Evolutionary conservation across 352 stramenopile species (phyloP), one percentile per base, ranked within the genome.

Genomic region (Globisporangium yorkense): DNA sequence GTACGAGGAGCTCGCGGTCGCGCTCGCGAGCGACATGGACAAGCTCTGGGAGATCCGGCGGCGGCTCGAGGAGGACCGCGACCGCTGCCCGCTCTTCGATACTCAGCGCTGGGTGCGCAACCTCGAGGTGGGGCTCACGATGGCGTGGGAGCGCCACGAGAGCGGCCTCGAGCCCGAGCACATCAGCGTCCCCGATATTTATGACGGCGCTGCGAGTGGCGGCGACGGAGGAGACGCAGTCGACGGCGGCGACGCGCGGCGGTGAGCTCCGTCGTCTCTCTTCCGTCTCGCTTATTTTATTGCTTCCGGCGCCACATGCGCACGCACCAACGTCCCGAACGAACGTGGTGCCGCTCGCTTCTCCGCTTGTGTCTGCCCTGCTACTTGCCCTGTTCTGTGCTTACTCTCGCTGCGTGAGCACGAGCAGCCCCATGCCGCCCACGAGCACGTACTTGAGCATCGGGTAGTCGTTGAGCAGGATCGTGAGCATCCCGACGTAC

Each of bases 391-490:
- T 1, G 5, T 5, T 5, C 24, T 20, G 12, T 48, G 15, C n/a
- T 70, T 73, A 92, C 62, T 94, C 84, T 58, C 83, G 71, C 54
- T 92, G 82, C 8, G 82, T 94, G 59, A 94, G 86, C 24, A 90
- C 84, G 10, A 94, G 65, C 46, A 94, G 62, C 5, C 67, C 84
- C 80, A 94, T 92, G 45, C 80, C 74, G 16, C 80, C 84, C 39
- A 94, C 79, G 50, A 91, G 59, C 45, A 89, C 45, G 53, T 85
- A 88, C 80, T 99, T 99, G 60, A 99, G 79, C 56, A 97, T 84
- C 18, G 96, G 97, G 80, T 99, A 99, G 78, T 99, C 97, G 77
- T 99, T 99, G 52, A 99, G 75, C 37, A 99, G 84, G 71, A 99
- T 99, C 10, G 97, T 99, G 10, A 99, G 91, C 94, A 99, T 99